A percentile compares a stretch with the other conserved stretches of the same genome.
phyloP scores from a whole-genome alignment of 176 grass and related monocot species.

The Aegilops longissima region DNA sequence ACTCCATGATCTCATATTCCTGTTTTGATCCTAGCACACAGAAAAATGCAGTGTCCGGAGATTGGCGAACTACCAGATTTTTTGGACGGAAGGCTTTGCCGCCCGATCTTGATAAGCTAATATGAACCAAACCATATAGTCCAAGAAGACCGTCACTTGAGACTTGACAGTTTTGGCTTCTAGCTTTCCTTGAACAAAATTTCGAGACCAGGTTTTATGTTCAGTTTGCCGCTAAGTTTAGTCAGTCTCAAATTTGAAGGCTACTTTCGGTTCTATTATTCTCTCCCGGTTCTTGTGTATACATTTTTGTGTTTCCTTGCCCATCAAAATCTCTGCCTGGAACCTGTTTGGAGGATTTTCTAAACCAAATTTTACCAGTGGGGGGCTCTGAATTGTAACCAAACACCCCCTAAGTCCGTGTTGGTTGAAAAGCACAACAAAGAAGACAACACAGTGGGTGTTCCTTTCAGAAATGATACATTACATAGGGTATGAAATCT shows the following conservation, averaged over 20 bases:
- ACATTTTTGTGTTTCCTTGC: not conserved
- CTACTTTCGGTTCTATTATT: not conserved
- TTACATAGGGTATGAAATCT: slow-evolving; percentile 32
- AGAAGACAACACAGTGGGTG: slow-evolving; percentile 9
- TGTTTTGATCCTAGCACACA: not conserved
- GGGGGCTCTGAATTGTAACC: not conserved
- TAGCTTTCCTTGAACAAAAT: not conserved
- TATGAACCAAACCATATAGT: not conserved
- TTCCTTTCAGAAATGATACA: slow-evolving; percentile 26
- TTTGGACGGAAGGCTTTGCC: too few relatives aligned
- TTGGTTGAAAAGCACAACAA: slow-evolving; percentile 55
- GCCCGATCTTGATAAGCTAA: too few relatives aligned
- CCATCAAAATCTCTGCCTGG: not conserved
- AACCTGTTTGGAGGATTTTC: not conserved
- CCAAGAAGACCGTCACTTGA: not conserved
- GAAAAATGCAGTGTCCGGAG: not conserved
- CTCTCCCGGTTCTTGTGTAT: not conserved
- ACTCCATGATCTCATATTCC: not conserved
- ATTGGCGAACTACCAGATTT: not conserved
- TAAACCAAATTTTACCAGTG: not conserved
- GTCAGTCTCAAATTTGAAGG: not conserved
- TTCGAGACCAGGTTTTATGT: not conserved
- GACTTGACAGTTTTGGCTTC: not conserved
- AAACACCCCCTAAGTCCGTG: slow-evolving; percentile 4
- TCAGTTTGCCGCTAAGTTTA: not conserved